Percentiles rank a stretch among this genome's conserved stretches.
phyloP scores from a whole-genome alignment of 208 protist species.

The Entamoeba nuttalli region DNA sequence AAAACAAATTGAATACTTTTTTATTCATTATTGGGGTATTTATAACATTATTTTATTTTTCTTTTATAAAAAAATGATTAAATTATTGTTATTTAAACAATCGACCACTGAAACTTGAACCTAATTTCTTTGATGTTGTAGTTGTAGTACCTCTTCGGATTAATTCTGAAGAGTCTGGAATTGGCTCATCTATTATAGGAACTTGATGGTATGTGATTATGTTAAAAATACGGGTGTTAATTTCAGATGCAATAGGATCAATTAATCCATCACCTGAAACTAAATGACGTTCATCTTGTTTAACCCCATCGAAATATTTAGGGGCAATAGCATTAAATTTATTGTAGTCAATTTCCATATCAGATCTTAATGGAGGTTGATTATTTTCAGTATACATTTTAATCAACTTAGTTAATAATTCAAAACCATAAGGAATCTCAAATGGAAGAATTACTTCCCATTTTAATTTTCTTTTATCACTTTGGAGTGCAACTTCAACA shows the following conservation, averaged over 20 bases:
- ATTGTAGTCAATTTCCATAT: not conserved
- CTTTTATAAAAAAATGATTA: too few species aligned
- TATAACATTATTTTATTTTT: too few species aligned
- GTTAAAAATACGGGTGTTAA: not conserved
- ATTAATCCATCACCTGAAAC: not conserved
- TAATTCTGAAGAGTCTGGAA: not conserved
- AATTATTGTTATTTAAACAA: too few species aligned
- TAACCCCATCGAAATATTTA: not conserved
- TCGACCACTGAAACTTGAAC: not conserved
- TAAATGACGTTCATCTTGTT: not conserved
- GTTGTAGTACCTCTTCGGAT: not conserved
- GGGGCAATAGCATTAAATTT: not conserved
- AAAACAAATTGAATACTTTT: too few species aligned
- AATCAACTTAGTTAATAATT: not conserved
- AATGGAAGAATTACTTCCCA: not conserved
- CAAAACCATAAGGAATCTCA: not conserved
- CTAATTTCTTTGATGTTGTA: not conserved
- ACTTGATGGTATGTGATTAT: not conserved
- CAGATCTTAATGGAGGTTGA: not conserved
- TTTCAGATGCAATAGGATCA: not conserved
- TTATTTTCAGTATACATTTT: not conserved
- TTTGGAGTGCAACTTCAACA: too few species aligned
- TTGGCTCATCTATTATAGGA: not conserved
- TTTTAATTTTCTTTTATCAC: not conserved
- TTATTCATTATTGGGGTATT: slow-evolving; percentile 40